Conservation (phyloP, 1,139 yeast species). For the Pichia sp. region DNA sequence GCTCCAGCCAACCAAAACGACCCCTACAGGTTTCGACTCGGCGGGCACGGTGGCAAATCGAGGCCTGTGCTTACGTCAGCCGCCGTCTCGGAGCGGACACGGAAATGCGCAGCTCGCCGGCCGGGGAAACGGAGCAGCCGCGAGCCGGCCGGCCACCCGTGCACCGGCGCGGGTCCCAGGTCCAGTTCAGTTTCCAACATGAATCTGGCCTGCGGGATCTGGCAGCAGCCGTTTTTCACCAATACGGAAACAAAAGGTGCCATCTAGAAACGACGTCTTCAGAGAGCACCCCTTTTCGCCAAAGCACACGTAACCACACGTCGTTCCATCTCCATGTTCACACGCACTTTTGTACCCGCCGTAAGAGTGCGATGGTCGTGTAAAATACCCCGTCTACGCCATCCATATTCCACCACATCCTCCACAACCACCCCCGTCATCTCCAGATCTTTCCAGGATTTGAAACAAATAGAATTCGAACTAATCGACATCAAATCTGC, state of each 20-base stretch:
- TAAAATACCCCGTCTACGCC: neutral
- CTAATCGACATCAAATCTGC: neutral
- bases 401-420: neutral
- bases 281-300: no score
- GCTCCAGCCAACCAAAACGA: neutral
- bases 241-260: no score
- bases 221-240: no score
- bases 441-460: neutral
- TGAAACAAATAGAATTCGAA: neutral
- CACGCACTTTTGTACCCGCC: neutral
- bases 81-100: slow-evolving; percentile 15
- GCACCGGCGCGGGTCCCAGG: no score
- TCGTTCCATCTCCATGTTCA: neutral
- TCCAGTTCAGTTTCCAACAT: no score
- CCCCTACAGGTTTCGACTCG: neutral
- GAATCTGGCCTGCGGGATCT: no score
- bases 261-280: no score
- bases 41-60: neutral
- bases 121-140: no score
- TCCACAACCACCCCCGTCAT: neutral
- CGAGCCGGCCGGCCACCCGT: no score
- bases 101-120: no score
- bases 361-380: neutral
- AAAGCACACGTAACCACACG: neutral
- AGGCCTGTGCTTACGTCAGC: neutral